Conservation (phyloP, 1,284 basidiomycete species). For the Takashimella koratensis region DNA sequence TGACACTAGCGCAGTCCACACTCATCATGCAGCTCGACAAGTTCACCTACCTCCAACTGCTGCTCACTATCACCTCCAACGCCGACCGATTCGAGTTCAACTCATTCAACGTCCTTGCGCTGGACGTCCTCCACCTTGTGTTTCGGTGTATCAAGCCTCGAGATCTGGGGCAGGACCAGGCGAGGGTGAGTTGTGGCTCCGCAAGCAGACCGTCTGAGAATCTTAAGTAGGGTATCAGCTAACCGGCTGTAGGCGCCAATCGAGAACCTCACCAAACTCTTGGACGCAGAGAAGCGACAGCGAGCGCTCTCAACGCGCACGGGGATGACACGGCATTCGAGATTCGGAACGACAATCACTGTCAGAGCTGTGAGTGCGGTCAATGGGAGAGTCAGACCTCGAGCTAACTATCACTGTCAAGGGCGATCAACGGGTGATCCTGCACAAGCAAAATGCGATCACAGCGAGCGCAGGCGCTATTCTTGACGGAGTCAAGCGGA, state of each 20-base stretch:
- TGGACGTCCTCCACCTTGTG: constrained; percentile 85
- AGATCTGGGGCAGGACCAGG: constrained; percentile 63
- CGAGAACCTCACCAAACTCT: constrained; percentile 62
- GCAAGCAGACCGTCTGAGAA: too few relatives aligned
- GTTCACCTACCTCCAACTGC: constrained; percentile 68
- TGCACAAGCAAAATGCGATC: constrained; percentile 80
- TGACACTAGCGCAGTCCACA: constrained; percentile 53
- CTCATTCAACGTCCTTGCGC: constrained; percentile 76
- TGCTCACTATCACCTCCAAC: constrained; percentile 78
- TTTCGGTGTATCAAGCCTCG: constrained; percentile 70
- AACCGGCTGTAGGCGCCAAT: constrained; percentile 62
- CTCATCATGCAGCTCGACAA: constrained; percentile 68
- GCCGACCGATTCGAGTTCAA: constrained; percentile 70
- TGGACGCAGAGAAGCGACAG: constrained; percentile 65
- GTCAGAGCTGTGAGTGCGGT: constrained; percentile 60
- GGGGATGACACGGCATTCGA: constrained; percentile 72
- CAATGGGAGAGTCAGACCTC: too few relatives aligned
- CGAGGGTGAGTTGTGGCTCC: constrained; percentile 59
- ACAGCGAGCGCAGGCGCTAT: constrained; percentile 67
- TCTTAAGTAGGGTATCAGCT: too few relatives aligned
- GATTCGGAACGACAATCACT: constrained; percentile 87
- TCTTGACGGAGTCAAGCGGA: constrained; percentile 73
- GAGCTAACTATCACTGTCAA: too few relatives aligned
- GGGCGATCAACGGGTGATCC: constrained; percentile 55
- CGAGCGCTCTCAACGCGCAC: constrained; percentile 54